Conservation (phyloP, 345 rosid genomes). For the Aurinia saxatilis region DNA sequence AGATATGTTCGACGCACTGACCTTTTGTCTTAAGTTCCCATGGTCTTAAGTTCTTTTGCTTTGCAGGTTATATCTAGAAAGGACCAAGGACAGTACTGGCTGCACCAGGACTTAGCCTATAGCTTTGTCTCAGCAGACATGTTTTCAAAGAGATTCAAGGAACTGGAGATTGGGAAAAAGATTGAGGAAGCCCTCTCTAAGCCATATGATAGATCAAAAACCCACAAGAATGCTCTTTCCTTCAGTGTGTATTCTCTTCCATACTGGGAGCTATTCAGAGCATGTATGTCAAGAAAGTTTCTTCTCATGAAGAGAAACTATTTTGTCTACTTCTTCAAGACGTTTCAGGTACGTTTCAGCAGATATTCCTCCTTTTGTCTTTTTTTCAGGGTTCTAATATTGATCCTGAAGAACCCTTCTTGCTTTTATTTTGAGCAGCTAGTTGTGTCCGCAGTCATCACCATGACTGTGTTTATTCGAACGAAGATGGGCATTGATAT, state of each 20-base stretch:
- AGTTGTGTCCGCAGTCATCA: conserved; percentile 34
- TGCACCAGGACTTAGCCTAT: conserved; percentile 14
- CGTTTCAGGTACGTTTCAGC: not conserved
- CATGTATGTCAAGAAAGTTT: conserved; percentile 52
- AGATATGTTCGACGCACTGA: too few species aligned
- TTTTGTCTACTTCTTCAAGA: conserved; percentile 46
- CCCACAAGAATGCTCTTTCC: conserved; percentile 37
- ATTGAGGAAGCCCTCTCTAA: conserved; percentile 30
- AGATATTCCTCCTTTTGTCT: too few species aligned
- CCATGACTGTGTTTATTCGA: conserved; percentile 52
- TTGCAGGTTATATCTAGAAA: conserved; percentile 54
- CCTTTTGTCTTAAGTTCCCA: not conserved
- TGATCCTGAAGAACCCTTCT: too few species aligned
- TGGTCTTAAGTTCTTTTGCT: not conserved
- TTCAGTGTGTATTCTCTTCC: conserved; percentile 36
- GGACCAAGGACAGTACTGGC: conserved; percentile 63
- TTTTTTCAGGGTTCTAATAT: too few species aligned
- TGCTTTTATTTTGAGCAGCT: conserved; percentile 29
- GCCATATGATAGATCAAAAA: conserved; percentile 32
- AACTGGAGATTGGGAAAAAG: conserved; percentile 25
- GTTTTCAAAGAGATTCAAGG: conserved; percentile 37
- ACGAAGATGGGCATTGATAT: conserved; percentile 40
- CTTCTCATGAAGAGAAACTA: conserved; percentile 61
- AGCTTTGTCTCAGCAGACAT: not conserved
- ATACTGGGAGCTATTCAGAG: conserved; percentile 48